A percentile compares a stretch with the other conserved stretches of the same genome.
Evolutionary conservation across 2,329 filamentous ascomycete species (phyloP).

Genomic region (Aotearoamyces nothofagi): DNA sequence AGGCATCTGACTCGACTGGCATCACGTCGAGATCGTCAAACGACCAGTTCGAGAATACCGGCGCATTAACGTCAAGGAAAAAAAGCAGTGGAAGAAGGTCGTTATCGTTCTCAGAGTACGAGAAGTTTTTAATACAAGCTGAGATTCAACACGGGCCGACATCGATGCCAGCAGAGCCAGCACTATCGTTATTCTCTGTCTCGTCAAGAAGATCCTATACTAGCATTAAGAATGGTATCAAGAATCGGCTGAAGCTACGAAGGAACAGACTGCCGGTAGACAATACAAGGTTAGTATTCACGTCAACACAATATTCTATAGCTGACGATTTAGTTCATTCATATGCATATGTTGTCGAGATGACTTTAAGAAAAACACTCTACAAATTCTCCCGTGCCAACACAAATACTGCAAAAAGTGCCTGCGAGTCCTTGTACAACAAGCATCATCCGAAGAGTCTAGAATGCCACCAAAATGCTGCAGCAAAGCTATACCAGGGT

Average conservation of each 20-base stretch:
- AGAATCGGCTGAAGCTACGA: slow-evolving; percentile 10
- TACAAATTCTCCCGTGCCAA: slow-evolving; percentile 38
- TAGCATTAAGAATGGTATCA: slow-evolving; percentile 15
- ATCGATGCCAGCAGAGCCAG: slow-evolving; percentile 8
- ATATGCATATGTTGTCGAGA: slow-evolving; percentile 41
- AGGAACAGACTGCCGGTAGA: slow-evolving; percentile 6
- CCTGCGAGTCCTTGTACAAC: slow-evolving; percentile 34
- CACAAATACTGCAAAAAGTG: slow-evolving; percentile 43
- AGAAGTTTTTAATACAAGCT: slow-evolving; percentile 14
- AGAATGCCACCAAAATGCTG: slow-evolving; percentile 50
- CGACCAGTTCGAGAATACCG: slow-evolving; percentile 6
- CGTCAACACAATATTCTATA: neutral
- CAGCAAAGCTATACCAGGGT: slow-evolving; percentile 34
- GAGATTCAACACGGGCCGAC: slow-evolving; percentile 7
- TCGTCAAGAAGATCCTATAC: slow-evolving; percentile 14
- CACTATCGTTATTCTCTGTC: slow-evolving; percentile 16
- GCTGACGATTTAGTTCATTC: slow-evolving; percentile 30
- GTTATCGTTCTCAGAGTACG: slow-evolving; percentile 17
- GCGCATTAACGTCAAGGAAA: slow-evolving; percentile 6
- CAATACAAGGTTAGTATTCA: slow-evolving; percentile 13
- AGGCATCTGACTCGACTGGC: slow-evolving; percentile 13
- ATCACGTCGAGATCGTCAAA: slow-evolving; percentile 15
- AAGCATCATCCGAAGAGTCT: slow-evolving; percentile 38
- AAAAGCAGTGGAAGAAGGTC: slow-evolving; percentile 9
- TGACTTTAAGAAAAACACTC: slow-evolving; percentile 28